A percentile compares a stretch with the other conserved stretches of the same genome.
These are phyloP conservation scores for Colletotrichum chrysophilum DNA, from an alignment of 2,329 filamentous ascomycete species.

Conservation along the genomic window DNA sequence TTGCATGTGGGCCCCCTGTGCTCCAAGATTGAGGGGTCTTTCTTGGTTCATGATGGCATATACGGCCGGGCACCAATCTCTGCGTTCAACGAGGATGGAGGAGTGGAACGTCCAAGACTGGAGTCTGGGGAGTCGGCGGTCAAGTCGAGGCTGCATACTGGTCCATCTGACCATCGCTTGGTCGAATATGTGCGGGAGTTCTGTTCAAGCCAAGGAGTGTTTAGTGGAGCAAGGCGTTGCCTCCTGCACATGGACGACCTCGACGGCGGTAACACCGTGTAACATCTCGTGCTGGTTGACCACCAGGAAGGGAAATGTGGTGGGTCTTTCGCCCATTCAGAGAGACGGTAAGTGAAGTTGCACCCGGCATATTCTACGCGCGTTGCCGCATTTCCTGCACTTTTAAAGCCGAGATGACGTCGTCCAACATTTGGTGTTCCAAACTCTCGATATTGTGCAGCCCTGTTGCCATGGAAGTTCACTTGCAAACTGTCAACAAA, in stretches of 20 bases:
- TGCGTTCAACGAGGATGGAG: neutral
- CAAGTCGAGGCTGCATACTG: neutral
- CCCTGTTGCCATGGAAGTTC: neutral
- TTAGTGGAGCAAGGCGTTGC: neutral
- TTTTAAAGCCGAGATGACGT: neutral
- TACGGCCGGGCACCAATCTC: neutral
- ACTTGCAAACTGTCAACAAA: neutral
- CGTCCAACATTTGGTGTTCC: neutral
- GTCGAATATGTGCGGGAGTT: neutral
- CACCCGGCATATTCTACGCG: neutral
- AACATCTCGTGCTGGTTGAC: neutral
- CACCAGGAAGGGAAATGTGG: neutral
- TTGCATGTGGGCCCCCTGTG: neutral
- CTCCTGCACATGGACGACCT: neutral
- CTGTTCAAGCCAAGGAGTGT: neutral
- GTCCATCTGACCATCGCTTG: neutral
- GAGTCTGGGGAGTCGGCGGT: neutral
- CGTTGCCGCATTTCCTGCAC: neutral
- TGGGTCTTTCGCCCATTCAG: neutral
- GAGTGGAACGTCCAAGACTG: slow-evolving; percentile 17
- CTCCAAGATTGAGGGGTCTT: neutral
- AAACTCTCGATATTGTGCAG: neutral
- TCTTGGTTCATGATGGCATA: neutral
- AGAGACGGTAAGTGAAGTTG: neutral
- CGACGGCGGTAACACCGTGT: neutral